Percentiles rank a stretch among this genome's conserved stretches.
These are phyloP conservation scores for Gnomoniopsis sp. DNA, from an alignment of 2,329 filamentous ascomycete genomes.

Conservation along the genomic window DNA sequence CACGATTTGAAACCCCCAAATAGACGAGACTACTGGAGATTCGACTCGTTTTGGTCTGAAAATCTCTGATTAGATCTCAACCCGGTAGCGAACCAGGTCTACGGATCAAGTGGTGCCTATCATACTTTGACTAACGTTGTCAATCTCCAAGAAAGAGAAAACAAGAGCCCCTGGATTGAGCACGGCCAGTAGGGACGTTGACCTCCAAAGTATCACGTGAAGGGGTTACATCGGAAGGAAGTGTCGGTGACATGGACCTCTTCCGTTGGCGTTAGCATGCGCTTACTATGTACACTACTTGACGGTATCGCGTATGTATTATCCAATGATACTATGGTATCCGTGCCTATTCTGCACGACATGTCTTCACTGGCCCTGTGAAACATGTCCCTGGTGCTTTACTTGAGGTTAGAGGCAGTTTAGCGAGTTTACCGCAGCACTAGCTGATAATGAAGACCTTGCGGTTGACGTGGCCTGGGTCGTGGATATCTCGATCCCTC, in stretches of 20 bases:
- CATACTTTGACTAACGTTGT: background rate
- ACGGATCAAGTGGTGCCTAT: no score
- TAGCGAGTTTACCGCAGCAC: no score
- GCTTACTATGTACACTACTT: background rate
- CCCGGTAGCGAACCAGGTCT: no score
- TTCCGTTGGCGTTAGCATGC: background rate
- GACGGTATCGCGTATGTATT: background rate
- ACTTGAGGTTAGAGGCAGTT: no score
- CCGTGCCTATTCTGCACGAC: no score
- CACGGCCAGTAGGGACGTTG: background rate
- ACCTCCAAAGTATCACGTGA: background rate
- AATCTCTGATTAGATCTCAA: background rate
- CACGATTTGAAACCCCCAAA: background rate
- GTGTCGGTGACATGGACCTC: background rate
- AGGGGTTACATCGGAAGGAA: background rate
- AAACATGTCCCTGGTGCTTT: no score
- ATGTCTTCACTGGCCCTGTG: no score
- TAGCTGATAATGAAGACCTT: no score
- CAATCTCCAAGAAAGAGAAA: background rate
- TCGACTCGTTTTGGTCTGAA: background rate
- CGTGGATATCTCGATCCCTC: no score
- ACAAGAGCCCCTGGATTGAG: background rate
- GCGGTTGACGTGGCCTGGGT: no score
- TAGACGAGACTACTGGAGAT: background rate
- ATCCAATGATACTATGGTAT: no score